Evolutionary conservation across 2,329 filamentous ascomycete species (phyloP).

Genomic region (Clarireedia paspali): DNA sequence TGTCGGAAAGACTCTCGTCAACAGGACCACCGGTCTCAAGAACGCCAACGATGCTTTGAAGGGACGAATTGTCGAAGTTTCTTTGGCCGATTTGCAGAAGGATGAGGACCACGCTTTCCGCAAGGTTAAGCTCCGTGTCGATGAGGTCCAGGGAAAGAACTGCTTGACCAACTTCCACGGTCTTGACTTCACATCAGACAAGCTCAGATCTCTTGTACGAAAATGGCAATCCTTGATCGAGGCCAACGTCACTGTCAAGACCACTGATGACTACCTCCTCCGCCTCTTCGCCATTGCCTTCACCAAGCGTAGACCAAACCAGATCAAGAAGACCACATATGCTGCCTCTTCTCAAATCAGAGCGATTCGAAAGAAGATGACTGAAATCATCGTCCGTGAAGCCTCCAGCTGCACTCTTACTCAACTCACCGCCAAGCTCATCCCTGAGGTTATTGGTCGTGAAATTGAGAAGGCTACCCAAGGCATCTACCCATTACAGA

Average conservation of each 20-base stretch:
- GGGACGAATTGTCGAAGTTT: conserved; percentile 98
- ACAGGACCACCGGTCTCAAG: conserved; percentile 99
- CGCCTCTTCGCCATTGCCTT: conserved; percentile 98
- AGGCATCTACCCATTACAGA: conserved; percentile 99
- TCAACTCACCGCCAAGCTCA: conserved; percentile 97
- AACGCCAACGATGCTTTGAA: conserved; percentile 99
- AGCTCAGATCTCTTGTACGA: conserved; percentile 96
- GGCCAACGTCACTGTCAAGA: conserved; percentile 99
- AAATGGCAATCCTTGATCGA: conserved; percentile 99
- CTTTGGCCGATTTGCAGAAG: conserved; percentile 97
- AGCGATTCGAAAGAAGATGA: conserved; percentile 99
- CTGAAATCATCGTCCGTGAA: conserved; percentile 96
- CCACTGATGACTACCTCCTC: conserved; percentile 98
- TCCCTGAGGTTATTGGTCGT: conserved; percentile 97
- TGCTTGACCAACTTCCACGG: conserved; percentile 99
- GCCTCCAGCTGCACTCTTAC: conserved; percentile 88
- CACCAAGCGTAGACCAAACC: conserved; percentile 98
- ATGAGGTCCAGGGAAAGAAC: conserved; percentile 99
- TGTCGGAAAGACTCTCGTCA: conserved; percentile 99
- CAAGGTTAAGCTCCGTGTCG: conserved; percentile 97
- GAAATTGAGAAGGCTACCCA: conserved; percentile 99
- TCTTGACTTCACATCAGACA: conserved; percentile 99
- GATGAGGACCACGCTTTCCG: conserved; percentile 99
- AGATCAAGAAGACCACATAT: conserved; percentile 99
- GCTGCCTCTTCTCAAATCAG: conserved; percentile 95